Evolutionary conservation across 164 flowering plant genomes (phyloP), one percentile per base, ranked within the genome.

Genomic region (Nymphaea colorata): DNA sequence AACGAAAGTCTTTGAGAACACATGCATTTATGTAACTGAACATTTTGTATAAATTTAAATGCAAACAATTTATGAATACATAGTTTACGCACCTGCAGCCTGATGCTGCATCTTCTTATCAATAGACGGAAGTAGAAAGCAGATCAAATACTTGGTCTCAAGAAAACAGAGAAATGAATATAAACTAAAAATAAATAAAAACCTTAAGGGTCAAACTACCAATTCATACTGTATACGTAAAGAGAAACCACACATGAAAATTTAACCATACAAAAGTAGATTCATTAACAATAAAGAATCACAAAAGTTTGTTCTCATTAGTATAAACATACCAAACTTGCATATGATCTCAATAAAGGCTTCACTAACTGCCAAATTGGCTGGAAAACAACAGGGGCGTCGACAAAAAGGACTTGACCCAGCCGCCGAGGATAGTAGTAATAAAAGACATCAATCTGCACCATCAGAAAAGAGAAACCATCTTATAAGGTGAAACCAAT

Each of bases 371-470:
- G 88, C 98, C 97, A 93, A 66, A 93, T 69, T 16, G 93, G 94
- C 80, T 78, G 70, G 68, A 93, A 93, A 36, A 89, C 72, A 72
- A 89, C 83, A 8, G 97, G 94, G 76, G 98, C 89, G 57, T 86
- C 96, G 66, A 93, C 97, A 76, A 87, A 87, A 41, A 93, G 87
- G 69, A 93, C 90, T 76, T 90, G 77, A 16, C 80, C 85, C 79
- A 93, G 62, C 70, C 98, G 81, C 77, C 68, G 85, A 15, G 97
- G 96, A 73, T 93, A 90, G 76, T 93, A 90, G 70, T 74, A 82
- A 79, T 93, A 86, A 73, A 90, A 87, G 36, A 87, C 85, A 72
- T 93, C 93, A 74, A 90, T 85, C 98, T 93, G 96, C 79, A 72
- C 14, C 57, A 51, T 51, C 57, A 51, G 57, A 51, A 51, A 8